A percentile compares a stretch with the other conserved stretches of the same genome.
phyloP scores from a whole-genome alignment of 139 green algal species.

The Tetratostichococcus sp. region DNA sequence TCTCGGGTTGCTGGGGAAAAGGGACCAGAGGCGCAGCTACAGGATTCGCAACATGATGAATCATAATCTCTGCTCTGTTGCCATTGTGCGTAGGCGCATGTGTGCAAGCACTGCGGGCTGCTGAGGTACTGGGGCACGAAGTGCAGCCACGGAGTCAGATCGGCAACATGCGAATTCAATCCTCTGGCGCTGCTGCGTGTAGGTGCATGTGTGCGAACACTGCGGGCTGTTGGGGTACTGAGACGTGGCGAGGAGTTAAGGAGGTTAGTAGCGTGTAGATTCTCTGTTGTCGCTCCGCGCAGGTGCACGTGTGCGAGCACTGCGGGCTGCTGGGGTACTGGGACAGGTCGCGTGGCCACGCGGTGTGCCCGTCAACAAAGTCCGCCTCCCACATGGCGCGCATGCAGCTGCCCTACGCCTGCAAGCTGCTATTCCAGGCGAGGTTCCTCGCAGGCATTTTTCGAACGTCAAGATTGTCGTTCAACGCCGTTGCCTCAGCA shows the following conservation, averaged over 20 bases:
- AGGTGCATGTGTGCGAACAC: constrained; percentile 90
- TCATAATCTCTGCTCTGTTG: not conserved
- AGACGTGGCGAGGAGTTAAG: no score
- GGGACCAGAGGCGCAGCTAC: no score
- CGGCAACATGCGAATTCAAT: constrained; percentile 35
- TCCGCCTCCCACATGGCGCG: constrained; percentile 64
- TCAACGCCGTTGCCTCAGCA: no score
- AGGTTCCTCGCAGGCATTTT: no score
- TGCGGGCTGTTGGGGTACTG: constrained; percentile 92
- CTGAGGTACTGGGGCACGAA: no score
- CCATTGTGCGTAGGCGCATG: constrained; percentile 69
- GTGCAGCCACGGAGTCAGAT: no score
- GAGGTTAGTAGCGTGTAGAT: no score
- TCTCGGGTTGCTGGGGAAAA: constrained; percentile 90
- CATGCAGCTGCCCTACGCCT: constrained; percentile 94
- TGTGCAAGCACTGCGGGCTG: constrained; percentile 92
- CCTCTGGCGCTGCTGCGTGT: not conserved
- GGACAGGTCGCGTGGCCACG: constrained; percentile 55
- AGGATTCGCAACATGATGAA: no score
- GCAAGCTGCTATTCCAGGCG: constrained; percentile 94
- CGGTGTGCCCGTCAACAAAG: constrained; percentile 63
- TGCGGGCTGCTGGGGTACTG: constrained; percentile 92
- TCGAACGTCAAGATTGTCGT: no score
- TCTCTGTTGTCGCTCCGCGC: not conserved
- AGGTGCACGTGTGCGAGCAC: constrained; percentile 90